Evolutionary conservation across 495 filamentous ascomycete genomes (phyloP), one percentile per base, ranked within the genome.

Genomic region (Bacidia gigantensis): DNA sequence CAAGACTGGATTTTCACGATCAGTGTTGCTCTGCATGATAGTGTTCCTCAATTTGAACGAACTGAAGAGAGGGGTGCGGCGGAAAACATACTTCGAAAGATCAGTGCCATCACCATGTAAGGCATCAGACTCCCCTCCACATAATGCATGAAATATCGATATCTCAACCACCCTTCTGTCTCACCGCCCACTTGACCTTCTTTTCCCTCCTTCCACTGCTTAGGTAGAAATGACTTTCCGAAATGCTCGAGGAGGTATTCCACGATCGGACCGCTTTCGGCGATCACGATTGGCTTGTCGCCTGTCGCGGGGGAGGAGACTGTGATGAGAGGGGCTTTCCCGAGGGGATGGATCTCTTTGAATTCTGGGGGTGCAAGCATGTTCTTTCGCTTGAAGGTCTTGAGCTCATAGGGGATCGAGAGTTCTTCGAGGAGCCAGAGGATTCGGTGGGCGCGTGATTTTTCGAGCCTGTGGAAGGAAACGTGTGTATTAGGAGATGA

Each of bases 401-500:
- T 78, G 48, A 95, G 64, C 49, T 86, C 76, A 69, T 90, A 95
- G 45, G 80, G 67, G 24, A 95, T 49, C n/a, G 78, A 69, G 49
- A 92, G 79, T 57, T 92, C 88, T 65, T 92, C 84, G 47, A 95
- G 78, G 39, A 96, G 79, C 87, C 86, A 95, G 41, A 90, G 72
- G 56, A 95, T 84, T 44, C 87, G 81, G 55, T 95, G 87, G 48
- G 85, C 78, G 52, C 89, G 86, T 39, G 85, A 89, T 52, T 79
- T 65, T 50, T 87, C 73, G 49, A 88, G 81, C 85, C 85, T 87
- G 17, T 21, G 26, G 23, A 38, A 35, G 29, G 29, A 14, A 14
- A 35, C n/a, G n/a, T n/a, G n/a, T n/a, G n/a, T n/a, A n/a, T n/a
- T n/a, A n/a, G n/a, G n/a, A n/a, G n/a, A n/a, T n/a, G n/a, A n/a